These are phyloP conservation scores for Fusarium algeriense DNA, from an alignment of 2,329 filamentous ascomycete species.

Conservation along the genomic window DNA sequence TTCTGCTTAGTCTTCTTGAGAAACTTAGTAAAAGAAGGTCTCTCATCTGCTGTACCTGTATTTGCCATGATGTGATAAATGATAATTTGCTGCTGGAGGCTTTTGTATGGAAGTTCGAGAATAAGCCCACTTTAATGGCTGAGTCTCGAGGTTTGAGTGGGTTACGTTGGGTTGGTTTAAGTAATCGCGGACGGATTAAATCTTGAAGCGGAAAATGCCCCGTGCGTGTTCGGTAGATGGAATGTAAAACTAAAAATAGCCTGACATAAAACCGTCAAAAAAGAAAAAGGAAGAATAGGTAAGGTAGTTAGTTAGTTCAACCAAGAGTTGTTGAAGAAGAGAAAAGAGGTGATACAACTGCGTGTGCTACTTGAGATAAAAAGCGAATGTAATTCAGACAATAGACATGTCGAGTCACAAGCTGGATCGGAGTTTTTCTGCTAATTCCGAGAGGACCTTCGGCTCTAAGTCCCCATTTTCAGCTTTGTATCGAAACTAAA, in stretches of 20 bases:
- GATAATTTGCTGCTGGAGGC: background rate
- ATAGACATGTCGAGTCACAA: slow-evolving; percentile 2
- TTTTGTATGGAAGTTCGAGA: slow-evolving; percentile 22
- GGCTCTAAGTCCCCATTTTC: background rate
- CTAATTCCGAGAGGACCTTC: background rate
- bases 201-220: slow-evolving; percentile 13
- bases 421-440: slow-evolving; percentile 5
- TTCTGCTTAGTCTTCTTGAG: slow-evolving; percentile 60
- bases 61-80: slow-evolving; percentile 16
- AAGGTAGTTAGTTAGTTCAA: background rate
- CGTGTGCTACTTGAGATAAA: background rate
- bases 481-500: background rate
- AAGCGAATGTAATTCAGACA: background rate
- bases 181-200: slow-evolving; percentile 20
- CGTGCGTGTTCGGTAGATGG: slow-evolving; percentile 6
- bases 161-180: slow-evolving; percentile 25
- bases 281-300: background rate
- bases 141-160: slow-evolving; percentile 20
- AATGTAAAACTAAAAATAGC: slow-evolving; percentile 22
- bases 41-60: slow-evolving; percentile 14
- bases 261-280: background rate
- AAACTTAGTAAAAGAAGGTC: slow-evolving; percentile 62
- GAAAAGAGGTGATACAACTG: background rate
- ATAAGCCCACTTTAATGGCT: slow-evolving; percentile 30
- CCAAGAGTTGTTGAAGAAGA: background rate